Evolutionary conservation across 1,284 basidiomycete genomes (phyloP), one percentile per base, ranked within the genome.

Genomic region (Rhodotorula sp.): DNA sequence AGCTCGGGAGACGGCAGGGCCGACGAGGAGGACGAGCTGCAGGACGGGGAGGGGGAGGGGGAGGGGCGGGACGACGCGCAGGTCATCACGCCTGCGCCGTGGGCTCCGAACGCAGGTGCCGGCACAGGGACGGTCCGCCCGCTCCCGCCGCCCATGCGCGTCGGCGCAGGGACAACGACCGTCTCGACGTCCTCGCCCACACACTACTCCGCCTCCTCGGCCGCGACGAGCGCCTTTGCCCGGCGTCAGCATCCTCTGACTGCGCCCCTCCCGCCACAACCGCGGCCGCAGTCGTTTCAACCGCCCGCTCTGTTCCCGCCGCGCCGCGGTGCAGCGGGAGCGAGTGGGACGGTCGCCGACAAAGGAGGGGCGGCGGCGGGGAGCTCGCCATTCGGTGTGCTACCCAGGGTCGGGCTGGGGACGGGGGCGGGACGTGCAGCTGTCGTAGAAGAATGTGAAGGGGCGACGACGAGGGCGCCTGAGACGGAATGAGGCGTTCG

Each of bases 301-400:
- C 66, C 66, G 21, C 66, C 66, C 2, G 2, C 48, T 36, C 48
- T 67, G 10, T 67, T 67, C 12, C 60, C 66, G 17, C 66, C 46
- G 19, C 66, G 66, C 5, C 41, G 48, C 19, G 29, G 32, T 27
- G 27, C 5, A 10, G 36, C 61, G 48, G 15, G 27, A 56, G 50
- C 62, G 56, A 34, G 25, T 22, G 36, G 29, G n/a, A 70, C 71
- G 51, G 22, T 75, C 4, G 74, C 67, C 41, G 61, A 72, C 0
- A 57, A 68, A 21, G 74, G 71, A n/a, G 71, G 74, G 3, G 74
- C 74, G 21, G 71, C 69, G 29, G 71, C 71, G 10, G 32, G 15
- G 41, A 70, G 66, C 54, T 70, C 68, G 27, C 71, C 71, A 27
- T 73, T 75, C 37, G 74, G 74, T 4, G 48, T 72, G 17, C 37